A percentile compares a stretch with the other conserved stretches of the same genome.
Conservation (phyloP, 108 stramenopile species). For the Licmophora abbreviata region DNA sequence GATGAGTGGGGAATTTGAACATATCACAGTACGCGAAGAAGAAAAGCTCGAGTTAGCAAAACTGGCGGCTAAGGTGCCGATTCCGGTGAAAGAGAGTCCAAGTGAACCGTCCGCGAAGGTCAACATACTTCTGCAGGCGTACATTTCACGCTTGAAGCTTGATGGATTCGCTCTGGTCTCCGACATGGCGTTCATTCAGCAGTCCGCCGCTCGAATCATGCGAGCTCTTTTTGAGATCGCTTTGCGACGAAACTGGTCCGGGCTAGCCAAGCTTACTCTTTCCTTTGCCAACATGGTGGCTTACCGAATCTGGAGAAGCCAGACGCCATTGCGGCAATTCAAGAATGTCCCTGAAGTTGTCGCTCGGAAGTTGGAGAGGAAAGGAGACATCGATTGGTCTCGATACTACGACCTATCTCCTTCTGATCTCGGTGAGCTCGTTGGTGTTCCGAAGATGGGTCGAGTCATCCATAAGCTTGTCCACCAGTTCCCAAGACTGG, state of each 20-base stretch:
- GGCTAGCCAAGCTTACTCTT: slow-evolving; percentile 84
- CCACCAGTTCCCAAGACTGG: slow-evolving; percentile 92
- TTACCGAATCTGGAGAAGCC: slow-evolving; percentile 89
- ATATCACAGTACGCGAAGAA: slow-evolving; percentile 95
- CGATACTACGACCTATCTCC: slow-evolving; percentile 90
- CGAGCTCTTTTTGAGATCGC: slow-evolving; percentile 96
- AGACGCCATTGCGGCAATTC: slow-evolving; percentile 96
- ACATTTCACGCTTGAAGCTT: slow-evolving; percentile 93
- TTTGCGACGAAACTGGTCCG: slow-evolving; percentile 90
- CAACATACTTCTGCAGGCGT: slow-evolving; percentile 97
- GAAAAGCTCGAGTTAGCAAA: slow-evolving; percentile 96
- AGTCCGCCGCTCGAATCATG: slow-evolving; percentile 95
- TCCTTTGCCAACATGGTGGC: slow-evolving; percentile 95
- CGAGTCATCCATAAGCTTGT: slow-evolving; percentile 93
- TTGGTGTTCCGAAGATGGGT: slow-evolving; percentile 97
- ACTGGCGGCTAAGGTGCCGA: slow-evolving; percentile 93
- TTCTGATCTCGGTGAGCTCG: slow-evolving; percentile 95
- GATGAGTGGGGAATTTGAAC: slow-evolving; percentile 92
- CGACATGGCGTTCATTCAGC: slow-evolving; percentile 99
- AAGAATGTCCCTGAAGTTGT: slow-evolving; percentile 88
- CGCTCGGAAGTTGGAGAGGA: slow-evolving; percentile 90
- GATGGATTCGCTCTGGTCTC: slow-evolving; percentile 98
- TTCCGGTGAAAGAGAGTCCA: slow-evolving; percentile 95
- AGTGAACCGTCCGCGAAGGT: slow-evolving; percentile 94
- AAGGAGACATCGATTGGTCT: slow-evolving; percentile 94